Percentiles rank a stretch among this genome's conserved stretches.
Evolutionary conservation across 139 green algal species (phyloP).

Genomic region (Volvox africanus): DNA sequence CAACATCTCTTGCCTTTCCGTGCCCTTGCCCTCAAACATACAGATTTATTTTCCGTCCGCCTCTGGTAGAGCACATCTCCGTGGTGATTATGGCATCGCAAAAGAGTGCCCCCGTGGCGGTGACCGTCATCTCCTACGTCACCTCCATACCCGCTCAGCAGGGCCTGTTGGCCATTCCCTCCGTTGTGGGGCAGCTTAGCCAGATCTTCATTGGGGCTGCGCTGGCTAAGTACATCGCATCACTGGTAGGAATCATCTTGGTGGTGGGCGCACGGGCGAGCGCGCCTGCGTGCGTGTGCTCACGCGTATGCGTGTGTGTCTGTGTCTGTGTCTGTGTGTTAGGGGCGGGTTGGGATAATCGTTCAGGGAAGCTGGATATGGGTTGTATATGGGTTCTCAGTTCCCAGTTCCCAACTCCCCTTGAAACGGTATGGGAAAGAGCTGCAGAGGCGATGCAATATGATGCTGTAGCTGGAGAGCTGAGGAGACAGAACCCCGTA

Average conservation of each 20-base stretch:
- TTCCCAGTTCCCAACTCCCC: too few species aligned
- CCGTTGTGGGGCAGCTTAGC: slow-evolving; percentile 73
- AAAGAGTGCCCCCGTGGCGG: slow-evolving; percentile 56
- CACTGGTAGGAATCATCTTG: background rate
- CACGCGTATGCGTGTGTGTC: background rate
- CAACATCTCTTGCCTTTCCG: too few species aligned
- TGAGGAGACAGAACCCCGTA: too few species aligned
- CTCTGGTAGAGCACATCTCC: slow-evolving; percentile 38
- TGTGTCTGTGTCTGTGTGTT: background rate
- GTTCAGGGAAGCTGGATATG: background rate
- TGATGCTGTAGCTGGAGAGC: too few species aligned
- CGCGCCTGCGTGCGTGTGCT: background rate
- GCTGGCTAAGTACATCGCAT: slow-evolving; percentile 37
- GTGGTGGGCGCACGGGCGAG: background rate
- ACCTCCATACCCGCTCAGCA: slow-evolving; percentile 36
- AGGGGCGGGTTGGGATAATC: background rate
- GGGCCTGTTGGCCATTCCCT: slow-evolving; percentile 71
- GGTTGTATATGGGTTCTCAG: too few species aligned
- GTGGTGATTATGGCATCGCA: slow-evolving; percentile 51
- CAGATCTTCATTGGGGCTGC: slow-evolving; percentile 67
- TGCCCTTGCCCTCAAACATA: too few species aligned
- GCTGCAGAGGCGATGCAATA: too few species aligned
- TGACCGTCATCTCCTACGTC: slow-evolving; percentile 59
- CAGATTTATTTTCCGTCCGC: slow-evolving; percentile 33
- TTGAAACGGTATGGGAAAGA: too few species aligned